These are phyloP conservation scores for Epithemia pelagica DNA, from an alignment of 108 stramenopile species.

Conservation along the genomic window DNA sequence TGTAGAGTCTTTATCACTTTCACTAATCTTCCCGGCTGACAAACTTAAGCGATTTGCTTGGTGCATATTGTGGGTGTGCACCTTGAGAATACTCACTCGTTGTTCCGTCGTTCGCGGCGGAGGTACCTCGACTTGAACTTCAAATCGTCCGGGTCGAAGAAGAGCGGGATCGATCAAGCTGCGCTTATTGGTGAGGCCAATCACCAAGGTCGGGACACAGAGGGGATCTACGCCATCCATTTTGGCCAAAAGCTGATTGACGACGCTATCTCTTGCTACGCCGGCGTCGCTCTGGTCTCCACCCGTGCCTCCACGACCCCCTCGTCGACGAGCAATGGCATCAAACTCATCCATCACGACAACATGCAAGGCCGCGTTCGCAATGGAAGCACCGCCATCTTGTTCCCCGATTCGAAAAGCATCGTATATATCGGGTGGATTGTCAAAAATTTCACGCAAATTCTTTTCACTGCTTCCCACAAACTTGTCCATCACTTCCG, in stretches of 20 bases:
- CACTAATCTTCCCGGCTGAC: not conserved
- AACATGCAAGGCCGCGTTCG: constrained; percentile 34
- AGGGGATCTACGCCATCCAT: constrained; percentile 91
- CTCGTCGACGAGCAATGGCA: constrained; percentile 80
- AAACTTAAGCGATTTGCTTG: constrained; percentile 60
- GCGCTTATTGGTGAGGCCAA: constrained; percentile 90
- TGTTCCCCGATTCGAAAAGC: constrained; percentile 35
- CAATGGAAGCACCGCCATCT: constrained; percentile 54
- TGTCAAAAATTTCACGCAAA: constrained; percentile 73
- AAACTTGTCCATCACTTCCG: constrained; percentile 83
- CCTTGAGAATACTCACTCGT: constrained; percentile 64
- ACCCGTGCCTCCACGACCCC: constrained; percentile 37
- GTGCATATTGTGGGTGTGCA: constrained; percentile 70
- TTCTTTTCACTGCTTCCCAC: constrained; percentile 83
- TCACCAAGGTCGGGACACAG: constrained; percentile 83
- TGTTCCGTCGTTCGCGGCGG: constrained; percentile 64
- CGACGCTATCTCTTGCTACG: constrained; percentile 87
- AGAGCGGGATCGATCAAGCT: constrained; percentile 82
- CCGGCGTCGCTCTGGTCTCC: constrained; percentile 88
- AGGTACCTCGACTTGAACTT: constrained; percentile 83
- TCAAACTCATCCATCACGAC: constrained; percentile 92
- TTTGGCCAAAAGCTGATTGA: constrained; percentile 89
- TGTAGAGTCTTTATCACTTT: constrained; percentile 7
- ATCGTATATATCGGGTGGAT: constrained; percentile 72
- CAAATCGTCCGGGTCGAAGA: constrained; percentile 77